These are phyloP conservation scores for Cytospora schulzeri DNA, from an alignment of 2,329 filamentous ascomycete genomes.

Conservation along the genomic window DNA sequence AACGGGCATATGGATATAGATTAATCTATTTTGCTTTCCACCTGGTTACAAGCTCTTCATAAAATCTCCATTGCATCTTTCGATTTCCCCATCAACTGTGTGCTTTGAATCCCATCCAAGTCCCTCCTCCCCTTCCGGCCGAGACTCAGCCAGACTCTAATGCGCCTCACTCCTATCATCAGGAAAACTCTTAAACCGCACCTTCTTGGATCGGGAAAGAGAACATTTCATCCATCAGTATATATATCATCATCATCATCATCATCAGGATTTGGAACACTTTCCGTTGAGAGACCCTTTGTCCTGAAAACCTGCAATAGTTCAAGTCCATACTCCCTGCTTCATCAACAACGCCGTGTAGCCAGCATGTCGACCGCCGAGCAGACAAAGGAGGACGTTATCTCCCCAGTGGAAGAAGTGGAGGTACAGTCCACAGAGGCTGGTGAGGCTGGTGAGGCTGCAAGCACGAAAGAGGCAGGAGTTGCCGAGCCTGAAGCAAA, in stretches of 20 bases:
- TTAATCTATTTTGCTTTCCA: neutral
- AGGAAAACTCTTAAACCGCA: neutral
- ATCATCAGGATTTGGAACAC: neutral
- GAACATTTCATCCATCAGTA: neutral
- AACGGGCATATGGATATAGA: neutral
- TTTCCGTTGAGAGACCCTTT: neutral
- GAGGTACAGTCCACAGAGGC: neutral
- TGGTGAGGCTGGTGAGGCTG: neutral
- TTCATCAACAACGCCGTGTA: neutral
- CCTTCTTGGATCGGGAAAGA: neutral
- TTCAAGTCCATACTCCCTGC: neutral
- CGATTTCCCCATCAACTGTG: neutral
- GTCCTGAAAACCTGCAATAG: neutral
- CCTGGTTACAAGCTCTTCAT: neutral
- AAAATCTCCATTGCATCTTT: neutral
- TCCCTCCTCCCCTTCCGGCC: too few relatives aligned
- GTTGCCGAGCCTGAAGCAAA: neutral
- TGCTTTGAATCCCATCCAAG: neutral
- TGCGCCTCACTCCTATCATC: neutral
- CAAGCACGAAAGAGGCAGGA: neutral
- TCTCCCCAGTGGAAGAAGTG: neutral
- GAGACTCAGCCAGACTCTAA: neutral
- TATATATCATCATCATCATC: neutral
- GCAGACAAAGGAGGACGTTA: neutral
- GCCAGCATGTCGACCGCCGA: constrained; percentile 15